phyloP scores from a whole-genome alignment of 2,329 filamentous ascomycete genomes.

The Talaromyces sp. region DNA sequence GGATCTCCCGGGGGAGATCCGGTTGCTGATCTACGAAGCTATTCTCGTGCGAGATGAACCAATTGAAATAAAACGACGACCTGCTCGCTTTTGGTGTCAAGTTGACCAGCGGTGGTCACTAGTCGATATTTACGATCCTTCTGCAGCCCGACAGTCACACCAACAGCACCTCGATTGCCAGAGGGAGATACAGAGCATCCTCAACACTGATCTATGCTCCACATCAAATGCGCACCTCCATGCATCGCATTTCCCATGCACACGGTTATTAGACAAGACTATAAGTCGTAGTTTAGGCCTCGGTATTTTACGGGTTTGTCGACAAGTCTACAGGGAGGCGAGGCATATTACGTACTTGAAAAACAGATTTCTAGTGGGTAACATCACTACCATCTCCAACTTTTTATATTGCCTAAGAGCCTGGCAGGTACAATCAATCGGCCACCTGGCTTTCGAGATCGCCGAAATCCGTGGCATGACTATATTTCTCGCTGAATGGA shows the following conservation, averaged over 20 bases:
- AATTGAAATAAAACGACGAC: background rate
- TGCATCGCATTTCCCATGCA: background rate
- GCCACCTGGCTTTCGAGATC: background rate
- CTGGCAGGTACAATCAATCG: background rate
- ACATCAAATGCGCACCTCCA: background rate
- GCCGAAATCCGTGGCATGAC: background rate
- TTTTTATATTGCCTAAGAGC: background rate
- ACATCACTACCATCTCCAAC: background rate
- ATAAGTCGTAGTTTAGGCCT: background rate
- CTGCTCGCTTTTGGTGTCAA: background rate
- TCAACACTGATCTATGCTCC: background rate
- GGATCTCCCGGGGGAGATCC: background rate
- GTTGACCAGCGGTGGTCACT: background rate
- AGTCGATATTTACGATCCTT: background rate
- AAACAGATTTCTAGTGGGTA: background rate
- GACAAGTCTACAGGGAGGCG: background rate
- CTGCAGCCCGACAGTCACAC: background rate
- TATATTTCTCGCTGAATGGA: background rate
- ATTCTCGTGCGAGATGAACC: background rate
- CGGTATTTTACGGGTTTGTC: background rate
- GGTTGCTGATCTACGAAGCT: background rate
- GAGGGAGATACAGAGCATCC: background rate
- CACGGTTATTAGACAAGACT: background rate
- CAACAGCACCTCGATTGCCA: background rate
- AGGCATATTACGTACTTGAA: background rate